Evolutionary conservation across 78 protist species (phyloP).

Genomic region (Cavenderia fasciculata): DNA sequence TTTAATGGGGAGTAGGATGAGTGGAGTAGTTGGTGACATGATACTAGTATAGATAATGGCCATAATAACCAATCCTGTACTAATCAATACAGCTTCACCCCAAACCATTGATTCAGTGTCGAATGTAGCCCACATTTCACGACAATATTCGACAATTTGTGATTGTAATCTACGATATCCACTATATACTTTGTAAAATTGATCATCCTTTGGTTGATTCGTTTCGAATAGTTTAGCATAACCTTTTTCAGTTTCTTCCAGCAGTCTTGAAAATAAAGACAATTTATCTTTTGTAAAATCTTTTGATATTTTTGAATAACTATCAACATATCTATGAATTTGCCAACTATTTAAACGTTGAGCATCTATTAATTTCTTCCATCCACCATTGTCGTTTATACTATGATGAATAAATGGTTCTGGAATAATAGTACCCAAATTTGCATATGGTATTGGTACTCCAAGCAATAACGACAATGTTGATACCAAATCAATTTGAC

Average conservation of each 20-base stretch:
- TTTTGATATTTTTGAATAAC: constrained; percentile 23
- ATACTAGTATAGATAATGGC: no score
- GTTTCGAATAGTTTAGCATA: background rate
- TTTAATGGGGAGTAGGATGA: constrained; percentile 8
- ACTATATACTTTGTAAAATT: background rate
- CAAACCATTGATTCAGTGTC: constrained; percentile 45
- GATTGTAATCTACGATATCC: constrained; percentile 13
- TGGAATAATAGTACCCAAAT: constrained; percentile 69
- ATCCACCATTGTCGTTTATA: background rate
- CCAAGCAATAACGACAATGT: constrained; percentile 87
- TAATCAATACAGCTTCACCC: no score
- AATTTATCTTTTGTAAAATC: constrained; percentile 2
- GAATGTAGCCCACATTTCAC: constrained; percentile 78
- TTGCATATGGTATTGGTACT: constrained; percentile 92
- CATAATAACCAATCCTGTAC: constrained; percentile 31
- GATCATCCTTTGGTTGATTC: background rate
- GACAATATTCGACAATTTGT: constrained; percentile 44
- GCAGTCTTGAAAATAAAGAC: background rate
- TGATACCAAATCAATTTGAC: constrained; percentile 94
- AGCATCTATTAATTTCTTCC: constrained; percentile 15
- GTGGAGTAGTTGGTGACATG: background rate
- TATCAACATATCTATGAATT: constrained; percentile 42
- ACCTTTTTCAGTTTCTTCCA: background rate
- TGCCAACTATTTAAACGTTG: constrained; percentile 49
- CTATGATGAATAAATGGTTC: constrained; percentile 26